Percentiles rank a stretch among this genome's conserved stretches.
Conservation (phyloP, 1,284 basidiomycete genomes). For the Ceratobasidium sp. region DNA sequence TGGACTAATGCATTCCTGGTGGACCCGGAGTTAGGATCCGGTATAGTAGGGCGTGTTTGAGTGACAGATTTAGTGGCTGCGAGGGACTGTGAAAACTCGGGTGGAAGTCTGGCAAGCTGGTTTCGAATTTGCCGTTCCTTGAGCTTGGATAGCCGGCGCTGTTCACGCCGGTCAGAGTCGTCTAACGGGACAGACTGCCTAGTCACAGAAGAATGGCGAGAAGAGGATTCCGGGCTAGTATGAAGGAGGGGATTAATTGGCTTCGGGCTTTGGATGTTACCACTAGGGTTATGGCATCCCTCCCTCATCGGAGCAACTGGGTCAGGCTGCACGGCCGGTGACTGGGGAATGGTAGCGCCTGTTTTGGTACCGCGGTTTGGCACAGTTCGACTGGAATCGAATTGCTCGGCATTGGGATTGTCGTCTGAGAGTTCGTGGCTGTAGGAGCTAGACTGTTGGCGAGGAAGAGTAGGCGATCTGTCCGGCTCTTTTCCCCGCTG, state of each 20-base stretch:
- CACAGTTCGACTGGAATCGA: too few relatives aligned
- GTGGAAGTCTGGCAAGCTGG: conserved; percentile 17
- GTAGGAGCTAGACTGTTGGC: too few relatives aligned
- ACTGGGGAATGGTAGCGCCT: background rate
- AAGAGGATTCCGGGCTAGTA: background rate
- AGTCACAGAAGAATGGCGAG: background rate
- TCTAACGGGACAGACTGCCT: background rate
- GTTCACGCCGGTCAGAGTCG: conserved; percentile 20
- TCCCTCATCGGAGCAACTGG: too few relatives aligned
- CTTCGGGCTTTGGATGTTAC: background rate
- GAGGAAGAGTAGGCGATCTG: too few relatives aligned
- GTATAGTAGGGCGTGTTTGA: background rate
- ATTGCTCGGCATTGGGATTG: too few relatives aligned
- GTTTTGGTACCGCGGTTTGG: background rate
- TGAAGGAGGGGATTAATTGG: background rate
- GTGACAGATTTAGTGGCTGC: conserved; percentile 2
- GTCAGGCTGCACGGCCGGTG: too few relatives aligned
- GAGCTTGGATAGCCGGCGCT: conserved; percentile 16
- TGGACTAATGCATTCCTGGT: background rate
- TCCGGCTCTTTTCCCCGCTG: too few relatives aligned
- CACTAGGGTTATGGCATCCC: background rate
- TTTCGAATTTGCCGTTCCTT: conserved; percentile 4
- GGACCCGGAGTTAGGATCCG: background rate
- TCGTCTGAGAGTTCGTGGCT: too few relatives aligned
- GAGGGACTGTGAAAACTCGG: conserved; percentile 4